These are phyloP conservation scores for Candida ascalaphidarum DNA, from an alignment of 805 yeast genomes.

Conservation along the genomic window DNA sequence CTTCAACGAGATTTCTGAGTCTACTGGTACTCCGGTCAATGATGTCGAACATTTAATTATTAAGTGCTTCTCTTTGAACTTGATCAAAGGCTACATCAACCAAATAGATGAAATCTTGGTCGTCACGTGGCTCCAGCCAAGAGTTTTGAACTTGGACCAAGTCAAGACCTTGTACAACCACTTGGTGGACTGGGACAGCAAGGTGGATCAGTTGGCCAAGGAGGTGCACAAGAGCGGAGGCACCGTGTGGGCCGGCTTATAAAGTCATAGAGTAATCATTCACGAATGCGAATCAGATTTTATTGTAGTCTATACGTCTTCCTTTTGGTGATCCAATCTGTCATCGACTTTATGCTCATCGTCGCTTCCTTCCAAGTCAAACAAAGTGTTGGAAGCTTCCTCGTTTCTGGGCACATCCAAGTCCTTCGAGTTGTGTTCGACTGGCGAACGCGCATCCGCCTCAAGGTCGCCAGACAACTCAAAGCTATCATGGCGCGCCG, in stretches of 20 bases:
- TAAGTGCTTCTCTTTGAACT: slow-evolving; percentile 79
- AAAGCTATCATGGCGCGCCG: slow-evolving; percentile 24
- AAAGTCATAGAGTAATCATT: no score
- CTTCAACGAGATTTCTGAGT: slow-evolving; percentile 61
- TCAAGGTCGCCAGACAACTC: slow-evolving; percentile 21
- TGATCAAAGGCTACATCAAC: slow-evolving; percentile 85
- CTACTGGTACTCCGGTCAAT: slow-evolving; percentile 57
- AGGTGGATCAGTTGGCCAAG: slow-evolving; percentile 53
- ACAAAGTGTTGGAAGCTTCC: slow-evolving; percentile 20
- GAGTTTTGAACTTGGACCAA: slow-evolving; percentile 79
- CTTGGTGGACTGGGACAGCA: slow-evolving; percentile 68
- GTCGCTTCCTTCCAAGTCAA: slow-evolving; percentile 33
- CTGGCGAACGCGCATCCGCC: slow-evolving; percentile 16
- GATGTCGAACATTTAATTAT: slow-evolving; percentile 87
- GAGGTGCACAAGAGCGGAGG: slow-evolving; percentile 32
- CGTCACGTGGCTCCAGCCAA: slow-evolving; percentile 93
- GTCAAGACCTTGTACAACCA: slow-evolving; percentile 67
- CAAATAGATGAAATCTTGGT: slow-evolving; percentile 74
- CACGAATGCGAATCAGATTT: no score
- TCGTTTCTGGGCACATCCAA: slow-evolving; percentile 3
- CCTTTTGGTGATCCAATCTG: no score
- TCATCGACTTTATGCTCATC: slow-evolving; percentile 5
- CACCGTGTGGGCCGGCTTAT: slow-evolving; percentile 29
- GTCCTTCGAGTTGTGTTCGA: slow-evolving; percentile 18
- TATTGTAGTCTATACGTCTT: no score